These are phyloP conservation scores for Mesotaenium endlicherianum DNA, from an alignment of 139 green algal species.

Conservation along the genomic window DNA sequence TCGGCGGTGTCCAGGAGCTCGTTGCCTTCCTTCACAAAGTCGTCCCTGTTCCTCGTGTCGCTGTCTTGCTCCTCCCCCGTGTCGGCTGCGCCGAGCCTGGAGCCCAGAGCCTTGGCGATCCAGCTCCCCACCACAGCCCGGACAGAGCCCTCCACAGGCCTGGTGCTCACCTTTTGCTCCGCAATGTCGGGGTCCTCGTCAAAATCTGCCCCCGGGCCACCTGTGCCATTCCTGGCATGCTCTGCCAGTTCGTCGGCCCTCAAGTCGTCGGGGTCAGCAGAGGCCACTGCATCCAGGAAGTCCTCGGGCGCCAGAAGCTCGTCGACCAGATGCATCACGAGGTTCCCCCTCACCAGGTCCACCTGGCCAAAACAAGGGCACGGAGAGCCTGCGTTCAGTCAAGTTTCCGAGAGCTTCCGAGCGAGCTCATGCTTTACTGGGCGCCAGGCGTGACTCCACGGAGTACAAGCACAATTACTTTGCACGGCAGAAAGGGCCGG, in stretches of 20 bases:
- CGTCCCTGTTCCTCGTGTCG: conserved; percentile 13
- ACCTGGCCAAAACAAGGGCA: neutral
- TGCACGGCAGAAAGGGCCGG: neutral
- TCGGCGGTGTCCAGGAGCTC: conserved; percentile 24
- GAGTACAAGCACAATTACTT: neutral
- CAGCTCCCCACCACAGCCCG: neutral
- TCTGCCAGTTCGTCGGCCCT: neutral
- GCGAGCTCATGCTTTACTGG: neutral
- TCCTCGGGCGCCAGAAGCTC: neutral
- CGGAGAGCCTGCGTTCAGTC: neutral
- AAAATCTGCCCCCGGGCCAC: neutral
- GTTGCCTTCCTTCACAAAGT: conserved; percentile 22
- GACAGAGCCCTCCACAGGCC: neutral
- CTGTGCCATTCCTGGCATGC: neutral
- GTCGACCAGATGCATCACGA: conserved; percentile 20
- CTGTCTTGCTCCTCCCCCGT: conserved; percentile 1
- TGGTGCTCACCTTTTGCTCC: neutral
- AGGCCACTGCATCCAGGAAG: neutral
- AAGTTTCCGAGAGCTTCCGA: neutral
- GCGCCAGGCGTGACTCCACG: too few relatives aligned
- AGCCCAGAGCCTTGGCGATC: neutral
- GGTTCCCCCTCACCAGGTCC: neutral
- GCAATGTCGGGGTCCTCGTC: conserved; percentile 18
- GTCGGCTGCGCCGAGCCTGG: neutral
- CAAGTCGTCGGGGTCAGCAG: conserved; percentile 15